These are phyloP conservation scores for Spergularia marina DNA, from an alignment of 148 eudicot species.

Conservation along the genomic window DNA sequence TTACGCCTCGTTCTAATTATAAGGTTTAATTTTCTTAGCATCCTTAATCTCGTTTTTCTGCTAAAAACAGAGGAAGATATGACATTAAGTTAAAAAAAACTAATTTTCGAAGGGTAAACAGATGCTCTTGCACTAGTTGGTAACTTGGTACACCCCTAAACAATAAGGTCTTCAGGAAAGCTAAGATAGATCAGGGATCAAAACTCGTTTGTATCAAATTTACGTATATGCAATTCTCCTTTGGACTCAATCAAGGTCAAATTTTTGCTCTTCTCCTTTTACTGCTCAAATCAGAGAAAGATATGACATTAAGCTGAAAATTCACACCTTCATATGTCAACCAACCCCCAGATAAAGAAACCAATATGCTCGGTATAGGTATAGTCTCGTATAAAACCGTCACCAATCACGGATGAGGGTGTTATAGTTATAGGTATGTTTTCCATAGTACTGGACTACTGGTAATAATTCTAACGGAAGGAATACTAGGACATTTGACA, in stretches of 20 bases:
- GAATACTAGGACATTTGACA: slow-evolving; percentile 5
- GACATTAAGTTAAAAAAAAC: background rate
- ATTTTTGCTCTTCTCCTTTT: background rate
- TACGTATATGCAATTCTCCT: no score
- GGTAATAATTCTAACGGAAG: background rate
- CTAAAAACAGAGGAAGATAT: background rate
- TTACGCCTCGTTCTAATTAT: no score
- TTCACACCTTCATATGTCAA: slow-evolving; percentile 11
- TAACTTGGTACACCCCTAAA: no score
- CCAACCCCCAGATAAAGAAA: background rate
- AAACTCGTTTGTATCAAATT: no score
- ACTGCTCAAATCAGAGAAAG: background rate
- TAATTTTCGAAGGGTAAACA: no score
- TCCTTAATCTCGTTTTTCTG: background rate
- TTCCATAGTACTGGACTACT: slow-evolving; percentile 13
- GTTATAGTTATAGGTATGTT: background rate
- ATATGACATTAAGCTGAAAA: background rate
- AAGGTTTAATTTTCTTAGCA: no score
- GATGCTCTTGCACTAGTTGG: no score
- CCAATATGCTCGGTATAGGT: no score
- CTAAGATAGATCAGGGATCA: no score
- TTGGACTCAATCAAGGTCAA: background rate
- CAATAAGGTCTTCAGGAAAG: no score
- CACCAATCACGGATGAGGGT: background rate
- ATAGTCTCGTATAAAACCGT: background rate